Conservation (phyloP, 306 rosid genomes). For the Urtica urens region DNA sequence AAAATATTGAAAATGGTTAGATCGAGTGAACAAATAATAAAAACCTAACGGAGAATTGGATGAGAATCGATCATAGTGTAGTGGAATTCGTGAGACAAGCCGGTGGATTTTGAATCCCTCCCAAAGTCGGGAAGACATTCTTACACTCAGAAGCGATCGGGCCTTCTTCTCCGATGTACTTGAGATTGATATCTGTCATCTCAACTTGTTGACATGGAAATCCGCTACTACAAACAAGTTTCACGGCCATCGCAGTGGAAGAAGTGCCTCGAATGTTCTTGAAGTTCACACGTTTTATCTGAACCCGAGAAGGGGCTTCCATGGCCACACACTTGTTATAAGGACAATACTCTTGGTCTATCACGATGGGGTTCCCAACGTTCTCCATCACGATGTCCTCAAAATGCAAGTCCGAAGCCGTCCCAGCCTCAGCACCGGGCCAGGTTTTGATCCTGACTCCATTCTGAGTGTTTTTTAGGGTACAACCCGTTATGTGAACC, state of each 20-base stretch:
- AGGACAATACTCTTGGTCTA: conserved; percentile 25
- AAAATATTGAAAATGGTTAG: too few relatives aligned
- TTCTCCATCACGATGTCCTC: conserved; percentile 10
- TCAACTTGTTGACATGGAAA: conserved; percentile 31
- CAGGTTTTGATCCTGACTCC: conserved; percentile 24
- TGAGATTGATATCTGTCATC: conserved; percentile 20
- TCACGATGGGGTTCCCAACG: conserved; percentile 16
- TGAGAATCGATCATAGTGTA: too few relatives aligned
- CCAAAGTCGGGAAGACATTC: conserved; percentile 26
- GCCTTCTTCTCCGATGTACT: conserved; percentile 16
- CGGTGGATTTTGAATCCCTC: conserved; percentile 1
- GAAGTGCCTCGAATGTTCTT: conserved; percentile 30
- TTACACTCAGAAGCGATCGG: conserved; percentile 14
- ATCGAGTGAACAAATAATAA: too few relatives aligned
- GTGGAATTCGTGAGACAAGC: background rate
- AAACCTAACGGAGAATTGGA: too few relatives aligned
- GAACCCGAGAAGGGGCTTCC: conserved; percentile 33
- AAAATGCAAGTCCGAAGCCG: conserved; percentile 13
- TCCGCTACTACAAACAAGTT: conserved; percentile 26
- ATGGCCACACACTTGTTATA: conserved; percentile 22
- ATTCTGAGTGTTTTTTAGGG: conserved; percentile 4
- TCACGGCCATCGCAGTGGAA: conserved; percentile 17
- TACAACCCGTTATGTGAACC: conserved; percentile 7
- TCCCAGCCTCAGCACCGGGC: conserved; percentile 4
- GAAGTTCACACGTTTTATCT: conserved; percentile 36